phyloP scores from a whole-genome alignment of 805 yeast genomes.

The Hanseniaspora occidentalis region DNA sequence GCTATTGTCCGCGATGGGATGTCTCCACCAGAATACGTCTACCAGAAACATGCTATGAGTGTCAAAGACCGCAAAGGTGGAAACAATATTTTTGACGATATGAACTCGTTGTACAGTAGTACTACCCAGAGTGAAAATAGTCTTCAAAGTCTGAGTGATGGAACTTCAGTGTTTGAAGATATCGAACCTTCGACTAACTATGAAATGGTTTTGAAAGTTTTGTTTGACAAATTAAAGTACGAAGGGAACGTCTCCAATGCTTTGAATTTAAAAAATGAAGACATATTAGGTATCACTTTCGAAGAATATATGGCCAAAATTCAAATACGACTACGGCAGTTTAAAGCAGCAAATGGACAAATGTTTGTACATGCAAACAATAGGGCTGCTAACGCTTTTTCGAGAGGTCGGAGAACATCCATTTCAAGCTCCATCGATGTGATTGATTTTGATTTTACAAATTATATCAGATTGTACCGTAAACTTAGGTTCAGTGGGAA shows the following conservation, averaged over 20 bases:
- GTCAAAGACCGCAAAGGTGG: neutral
- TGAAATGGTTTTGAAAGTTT: slow-evolving; percentile 47
- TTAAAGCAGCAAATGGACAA: neutral
- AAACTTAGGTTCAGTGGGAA: slow-evolving; percentile 1
- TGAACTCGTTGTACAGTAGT: neutral
- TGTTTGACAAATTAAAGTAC: slow-evolving; percentile 45
- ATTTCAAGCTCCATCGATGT: no score
- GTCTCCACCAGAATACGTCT: slow-evolving; percentile 25
- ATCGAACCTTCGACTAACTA: slow-evolving; percentile 30
- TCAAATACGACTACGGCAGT: neutral
- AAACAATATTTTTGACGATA: neutral
- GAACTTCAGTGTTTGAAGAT: slow-evolving; percentile 16
- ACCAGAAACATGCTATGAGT: neutral
- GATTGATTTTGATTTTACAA: slow-evolving; percentile 2
- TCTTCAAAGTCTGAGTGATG: slow-evolving; percentile 14
- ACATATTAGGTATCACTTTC: slow-evolving; percentile 14
- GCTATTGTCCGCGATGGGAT: slow-evolving; percentile 40
- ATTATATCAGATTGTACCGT: slow-evolving; percentile 1
- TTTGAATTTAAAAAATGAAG: slow-evolving; percentile 16
- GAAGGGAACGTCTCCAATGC: slow-evolving; percentile 30
- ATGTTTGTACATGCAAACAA: neutral
- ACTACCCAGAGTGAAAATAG: slow-evolving; percentile 13
- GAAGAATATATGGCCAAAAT: slow-evolving; percentile 9
- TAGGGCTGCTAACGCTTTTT: neutral
- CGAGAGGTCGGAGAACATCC: no score